These are phyloP conservation scores for Aspergillus sclerotialis DNA, from an alignment of 2,329 filamentous ascomycete genomes.

Conservation along the genomic window DNA sequence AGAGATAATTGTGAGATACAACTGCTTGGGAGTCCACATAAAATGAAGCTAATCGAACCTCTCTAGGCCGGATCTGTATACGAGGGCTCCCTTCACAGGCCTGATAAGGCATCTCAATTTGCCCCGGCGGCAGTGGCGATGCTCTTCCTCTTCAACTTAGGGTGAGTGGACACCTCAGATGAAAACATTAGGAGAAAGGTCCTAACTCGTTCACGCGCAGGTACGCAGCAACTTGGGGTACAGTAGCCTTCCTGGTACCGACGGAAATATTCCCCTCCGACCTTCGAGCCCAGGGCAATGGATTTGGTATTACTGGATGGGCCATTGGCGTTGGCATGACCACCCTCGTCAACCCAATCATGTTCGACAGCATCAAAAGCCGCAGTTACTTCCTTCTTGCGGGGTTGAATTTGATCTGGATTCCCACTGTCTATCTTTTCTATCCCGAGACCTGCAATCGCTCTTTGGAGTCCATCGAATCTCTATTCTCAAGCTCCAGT, in stretches of 20 bases:
- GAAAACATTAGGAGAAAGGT: background rate
- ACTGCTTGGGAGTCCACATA: background rate
- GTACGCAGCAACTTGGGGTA: conserved; percentile 47
- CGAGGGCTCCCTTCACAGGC: conserved; percentile 32
- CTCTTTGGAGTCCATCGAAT: conserved; percentile 47
- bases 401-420: conserved; percentile 45
- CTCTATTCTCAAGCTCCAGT: conserved; percentile 43
- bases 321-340: conserved; percentile 52
- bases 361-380: conserved; percentile 42
- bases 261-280: conserved; percentile 53
- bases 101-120: conserved; percentile 28
- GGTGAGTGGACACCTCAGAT: conserved; percentile 6
- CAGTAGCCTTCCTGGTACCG: conserved; percentile 45
- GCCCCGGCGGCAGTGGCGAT: conserved; percentile 43
- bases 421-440: conserved; percentile 46
- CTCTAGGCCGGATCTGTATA: conserved; percentile 35
- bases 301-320: conserved; percentile 54
- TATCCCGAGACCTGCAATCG: conserved; percentile 48
- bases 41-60: conserved; percentile 5
- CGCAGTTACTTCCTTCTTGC: conserved; percentile 49
- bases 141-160: conserved; percentile 38
- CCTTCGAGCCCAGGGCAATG: conserved; percentile 53
- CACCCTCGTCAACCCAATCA: conserved; percentile 45
- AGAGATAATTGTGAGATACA: conserved; percentile 35
- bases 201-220: conserved; percentile 4